Evolutionary conservation across 768 basidiomycete genomes (phyloP).

Genomic region (Suillus subaureus): DNA sequence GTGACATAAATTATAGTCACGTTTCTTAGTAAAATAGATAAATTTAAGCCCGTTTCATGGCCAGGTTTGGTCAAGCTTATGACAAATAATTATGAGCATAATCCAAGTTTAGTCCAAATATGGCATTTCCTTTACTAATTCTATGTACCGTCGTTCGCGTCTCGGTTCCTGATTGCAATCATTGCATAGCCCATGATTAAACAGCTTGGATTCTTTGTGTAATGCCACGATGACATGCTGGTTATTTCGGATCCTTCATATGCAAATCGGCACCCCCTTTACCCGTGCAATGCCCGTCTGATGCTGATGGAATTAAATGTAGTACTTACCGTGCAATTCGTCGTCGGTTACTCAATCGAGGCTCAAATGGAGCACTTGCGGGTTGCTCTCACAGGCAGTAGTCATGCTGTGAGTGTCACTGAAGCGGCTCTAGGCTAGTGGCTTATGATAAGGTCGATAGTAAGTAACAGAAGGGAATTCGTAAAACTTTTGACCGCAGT

Average conservation of each 20-base stretch:
- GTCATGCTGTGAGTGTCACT: not conserved
- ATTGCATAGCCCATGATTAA: not conserved
- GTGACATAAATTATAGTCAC: slow-evolving; percentile 35
- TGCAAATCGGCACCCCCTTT: not conserved
- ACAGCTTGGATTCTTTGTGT: not conserved
- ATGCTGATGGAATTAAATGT: not conserved
- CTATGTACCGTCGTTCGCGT: not conserved
- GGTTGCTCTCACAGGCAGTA: not conserved
- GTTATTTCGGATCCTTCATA: slow-evolving; percentile 2
- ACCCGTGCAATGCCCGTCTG: not conserved
- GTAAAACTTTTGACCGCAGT: not conserved
- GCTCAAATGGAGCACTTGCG: not conserved
- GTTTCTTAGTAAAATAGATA: slow-evolving; percentile 21
- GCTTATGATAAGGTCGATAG: not conserved
- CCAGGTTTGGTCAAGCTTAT: not conserved
- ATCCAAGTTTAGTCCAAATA: not conserved
- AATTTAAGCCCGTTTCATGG: not conserved
- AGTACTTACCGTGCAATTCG: slow-evolving; percentile 1
- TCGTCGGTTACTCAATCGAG: not conserved
- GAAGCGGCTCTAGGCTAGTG: not conserved
- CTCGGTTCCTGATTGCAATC: not conserved
- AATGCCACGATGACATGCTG: not conserved
- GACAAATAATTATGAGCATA: not conserved
- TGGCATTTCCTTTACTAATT: not conserved
- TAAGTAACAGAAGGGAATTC: not conserved